Evolutionary conservation across 306 rosid genomes (phyloP), one percentile per base, ranked within the genome.

Genomic region (Gleditsia sinensis): DNA sequence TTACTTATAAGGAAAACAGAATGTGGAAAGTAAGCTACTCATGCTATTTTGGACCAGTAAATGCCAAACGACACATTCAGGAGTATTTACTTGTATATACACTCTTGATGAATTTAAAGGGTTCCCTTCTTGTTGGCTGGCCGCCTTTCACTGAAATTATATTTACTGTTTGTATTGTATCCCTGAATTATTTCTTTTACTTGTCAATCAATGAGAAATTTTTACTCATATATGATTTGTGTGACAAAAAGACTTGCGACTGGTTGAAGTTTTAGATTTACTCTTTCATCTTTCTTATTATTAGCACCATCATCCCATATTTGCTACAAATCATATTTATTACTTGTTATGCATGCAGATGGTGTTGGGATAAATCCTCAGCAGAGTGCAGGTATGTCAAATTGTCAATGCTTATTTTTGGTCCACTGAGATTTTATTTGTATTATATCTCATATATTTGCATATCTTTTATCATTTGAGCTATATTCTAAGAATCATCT

Each of bases 301-400:
- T n/a, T 45, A 14, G 57, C 43, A 3, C 33, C 61, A 36, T 59
- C 75, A 63, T 27, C 16, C 40, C 37, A 9, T 6, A 39, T 70
- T 65, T 67, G 68, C 58, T 65, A 6, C 34, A 48, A 59, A 48
- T 74, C 46, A 28, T 24, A 39, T 40, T 57, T 28, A 1, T 68
- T 69, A 5, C 24, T 81, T 79, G n/a, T 67, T 45, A 48, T 82
- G 59, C 46, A 3, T 88, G 88, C 89, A 91, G 98, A 91, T 88
- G 98, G 97, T 59, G 96, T 94, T 75, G 98, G 98, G 75, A 91
- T 94, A 76, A 94, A 88, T 81, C 98, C 97, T 69, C 98, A 94
- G 85, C 98, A 94, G 84, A 94, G 97, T 75, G 98, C 97, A 67
- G 98, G 98, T 94, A 88, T 72, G 70, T 33, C 78, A 20, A 72